Evolutionary conservation across 2,329 filamentous ascomycete species (phyloP).

Genomic region (Amauroascus niger): DNA sequence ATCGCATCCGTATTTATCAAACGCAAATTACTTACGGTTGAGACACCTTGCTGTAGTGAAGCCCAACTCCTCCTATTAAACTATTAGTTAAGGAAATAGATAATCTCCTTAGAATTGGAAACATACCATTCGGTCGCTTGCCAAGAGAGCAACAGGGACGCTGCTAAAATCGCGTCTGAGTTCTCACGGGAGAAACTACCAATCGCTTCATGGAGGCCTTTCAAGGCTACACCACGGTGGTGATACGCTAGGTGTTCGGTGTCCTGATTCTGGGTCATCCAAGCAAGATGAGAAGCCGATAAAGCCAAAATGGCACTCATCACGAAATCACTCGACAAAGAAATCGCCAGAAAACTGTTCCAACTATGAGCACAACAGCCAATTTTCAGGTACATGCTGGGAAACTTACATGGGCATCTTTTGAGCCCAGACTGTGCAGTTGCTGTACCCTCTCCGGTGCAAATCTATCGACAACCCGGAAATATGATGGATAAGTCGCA

Average conservation of each 20-base stretch:
- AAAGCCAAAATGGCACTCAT: conserved; percentile 90
- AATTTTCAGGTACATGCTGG: too few species aligned
- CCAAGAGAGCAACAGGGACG: conserved; percentile 88
- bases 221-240: conserved; percentile 75
- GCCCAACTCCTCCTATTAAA: conserved; percentile 73
- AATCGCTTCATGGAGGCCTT: conserved; percentile 80
- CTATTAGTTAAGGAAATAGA: conserved; percentile 23
- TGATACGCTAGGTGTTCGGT: conserved; percentile 83
- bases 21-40: conserved; percentile 54
- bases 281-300: conserved; percentile 89
- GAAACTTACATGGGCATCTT: conserved; percentile 75
- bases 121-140: conserved; percentile 90
- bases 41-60: conserved; percentile 82
- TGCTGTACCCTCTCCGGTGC: conserved; percentile 63
- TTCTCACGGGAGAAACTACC: conserved; percentile 73
- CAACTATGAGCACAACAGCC: conserved; percentile 18
- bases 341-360: conserved; percentile 67
- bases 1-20: neutral
- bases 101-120: conserved; percentile 6
- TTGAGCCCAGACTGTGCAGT: conserved; percentile 84
- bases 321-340: conserved; percentile 72
- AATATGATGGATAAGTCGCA: conserved; percentile 84
- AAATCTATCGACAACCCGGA: conserved; percentile 77
- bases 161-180: conserved; percentile 82
- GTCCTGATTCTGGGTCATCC: conserved; percentile 73